These are phyloP conservation scores for Piper longum DNA, from an alignment of 164 flowering plant genomes.

Conservation along the genomic window DNA sequence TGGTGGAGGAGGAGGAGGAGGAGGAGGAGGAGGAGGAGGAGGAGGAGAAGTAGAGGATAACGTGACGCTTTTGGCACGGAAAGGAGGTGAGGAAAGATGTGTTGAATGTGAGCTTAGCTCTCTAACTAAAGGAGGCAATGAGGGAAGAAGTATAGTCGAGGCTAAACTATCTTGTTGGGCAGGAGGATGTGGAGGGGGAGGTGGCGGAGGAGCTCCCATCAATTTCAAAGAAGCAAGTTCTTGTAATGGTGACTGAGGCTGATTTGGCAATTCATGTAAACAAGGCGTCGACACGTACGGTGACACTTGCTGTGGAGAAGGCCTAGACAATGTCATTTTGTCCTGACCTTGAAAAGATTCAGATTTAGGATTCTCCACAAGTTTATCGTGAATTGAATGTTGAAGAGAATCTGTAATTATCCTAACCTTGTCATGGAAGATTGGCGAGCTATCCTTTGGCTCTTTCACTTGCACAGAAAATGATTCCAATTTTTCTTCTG, in stretches of 20 bases:
- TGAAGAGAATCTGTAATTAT: constrained; percentile 3
- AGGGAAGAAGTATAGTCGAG: constrained; percentile 3
- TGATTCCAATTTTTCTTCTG: constrained; percentile 31
- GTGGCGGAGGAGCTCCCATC: constrained; percentile 10
- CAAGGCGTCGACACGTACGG: constrained; percentile 7
- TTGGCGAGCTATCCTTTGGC: constrained; percentile 14
- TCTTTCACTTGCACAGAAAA: constrained; percentile 14
- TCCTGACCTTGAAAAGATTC: constrained; percentile 13
- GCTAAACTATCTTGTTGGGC: background rate
- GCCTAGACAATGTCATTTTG: background rate
- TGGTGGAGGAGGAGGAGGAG: constrained; percentile 13
- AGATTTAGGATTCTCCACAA: constrained; percentile 2
- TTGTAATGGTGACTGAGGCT: background rate
- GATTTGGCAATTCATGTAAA: background rate
- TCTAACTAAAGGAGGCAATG: background rate
- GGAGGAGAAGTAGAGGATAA: constrained; percentile 5
- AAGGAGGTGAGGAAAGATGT: constrained; percentile 2
- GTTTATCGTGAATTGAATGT: constrained; percentile 4
- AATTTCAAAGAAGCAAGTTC: background rate
- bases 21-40: constrained; percentile 12
- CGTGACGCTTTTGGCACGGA: background rate
- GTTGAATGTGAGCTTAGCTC: background rate
- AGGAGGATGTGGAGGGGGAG: constrained; percentile 2
- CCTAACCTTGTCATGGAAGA: constrained; percentile 1
- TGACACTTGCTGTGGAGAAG: constrained; percentile 4